Evolutionary conservation across 164 flowering plant genomes (phyloP), one percentile per base, ranked within the genome.

Genomic region (Magnolia officinalis): DNA sequence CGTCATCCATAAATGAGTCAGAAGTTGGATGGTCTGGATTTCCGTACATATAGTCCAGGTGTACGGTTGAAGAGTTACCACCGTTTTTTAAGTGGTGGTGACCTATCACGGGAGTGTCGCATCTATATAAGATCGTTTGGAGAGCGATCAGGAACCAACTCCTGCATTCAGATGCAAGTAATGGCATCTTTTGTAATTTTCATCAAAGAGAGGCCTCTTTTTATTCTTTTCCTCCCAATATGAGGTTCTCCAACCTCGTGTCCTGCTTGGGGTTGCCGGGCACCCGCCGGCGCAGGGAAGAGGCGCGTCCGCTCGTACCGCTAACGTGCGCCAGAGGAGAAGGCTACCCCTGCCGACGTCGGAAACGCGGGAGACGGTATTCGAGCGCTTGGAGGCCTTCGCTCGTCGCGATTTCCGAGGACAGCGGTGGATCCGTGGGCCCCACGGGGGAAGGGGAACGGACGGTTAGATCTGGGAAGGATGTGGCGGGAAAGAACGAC

Each of bases 391-490:
- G 71, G 71, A 13, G 71, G 50, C 71, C 71, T 6, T 68, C 71
- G 9, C 71, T 68, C 71, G 71, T 29, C 49, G 49, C 71, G 10
- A 68, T 68, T 18, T 29, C 50, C 71, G 71, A 68, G 71, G n/a
- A 68, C 50, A 37, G 51, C 71, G 10, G 29, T 6, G n/a, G 8
- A 21, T 21, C 69, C 14, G 45, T 2, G 10, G 71, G 49, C n/a
- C 71, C 71, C 71, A 18, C 51, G 24, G 19, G 6, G 14, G 14
- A 20, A 24, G 29, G 6, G 3, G 71, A 31, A 24, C 51, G 71
- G 0, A 37, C 71, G 71, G 50, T 68, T 51, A 8, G 71, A 68
- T 68, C 71, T 31, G 50, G 49, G n/a, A 68, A 68, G 71, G 50
- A 37, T 2, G 6, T 8, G 11, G 71, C 49, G 50, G 71, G 50